These are phyloP conservation scores for Cicer cuneatum DNA, from an alignment of 306 rosid species.

Conservation along the genomic window DNA sequence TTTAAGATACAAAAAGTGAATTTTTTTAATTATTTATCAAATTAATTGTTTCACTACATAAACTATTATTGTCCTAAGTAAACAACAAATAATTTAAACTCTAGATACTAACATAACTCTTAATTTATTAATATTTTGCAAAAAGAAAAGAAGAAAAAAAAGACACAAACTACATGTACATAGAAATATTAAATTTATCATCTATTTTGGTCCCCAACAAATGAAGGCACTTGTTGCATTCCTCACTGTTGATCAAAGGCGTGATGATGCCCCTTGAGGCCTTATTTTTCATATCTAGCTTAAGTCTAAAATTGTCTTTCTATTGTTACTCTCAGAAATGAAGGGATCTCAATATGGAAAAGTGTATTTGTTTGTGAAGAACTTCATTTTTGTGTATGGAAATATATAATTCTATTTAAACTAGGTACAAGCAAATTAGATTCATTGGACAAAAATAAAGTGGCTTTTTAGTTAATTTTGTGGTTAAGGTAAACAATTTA, in stretches of 20 bases:
- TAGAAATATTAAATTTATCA: background rate
- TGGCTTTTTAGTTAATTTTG: background rate
- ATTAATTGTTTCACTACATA: too few species aligned
- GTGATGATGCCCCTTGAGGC: slow-evolving; percentile 28
- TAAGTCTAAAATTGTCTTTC: background rate
- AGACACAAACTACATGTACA: background rate
- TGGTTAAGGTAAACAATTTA: background rate
- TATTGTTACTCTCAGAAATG: background rate
- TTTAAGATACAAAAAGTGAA: too few species aligned
- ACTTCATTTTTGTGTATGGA: background rate
- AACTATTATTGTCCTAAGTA: too few species aligned
- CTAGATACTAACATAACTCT: too few species aligned
- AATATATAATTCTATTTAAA: background rate
- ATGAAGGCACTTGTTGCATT: slow-evolving; percentile 14
- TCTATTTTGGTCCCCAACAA: slow-evolving; percentile 42
- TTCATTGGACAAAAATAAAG: background rate
- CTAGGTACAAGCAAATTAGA: background rate
- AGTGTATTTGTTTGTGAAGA: background rate
- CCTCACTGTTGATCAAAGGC: background rate
- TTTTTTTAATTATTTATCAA: too few species aligned
- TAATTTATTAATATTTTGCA: too few species aligned
- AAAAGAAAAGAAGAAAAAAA: too few species aligned
- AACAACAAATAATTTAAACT: too few species aligned
- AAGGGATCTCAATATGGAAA: background rate
- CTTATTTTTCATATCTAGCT: slow-evolving; percentile 39